Base-by-base conservation (phyloP, 768 basidiomycete genomes). In the Boletellus emodensis region DNA sequence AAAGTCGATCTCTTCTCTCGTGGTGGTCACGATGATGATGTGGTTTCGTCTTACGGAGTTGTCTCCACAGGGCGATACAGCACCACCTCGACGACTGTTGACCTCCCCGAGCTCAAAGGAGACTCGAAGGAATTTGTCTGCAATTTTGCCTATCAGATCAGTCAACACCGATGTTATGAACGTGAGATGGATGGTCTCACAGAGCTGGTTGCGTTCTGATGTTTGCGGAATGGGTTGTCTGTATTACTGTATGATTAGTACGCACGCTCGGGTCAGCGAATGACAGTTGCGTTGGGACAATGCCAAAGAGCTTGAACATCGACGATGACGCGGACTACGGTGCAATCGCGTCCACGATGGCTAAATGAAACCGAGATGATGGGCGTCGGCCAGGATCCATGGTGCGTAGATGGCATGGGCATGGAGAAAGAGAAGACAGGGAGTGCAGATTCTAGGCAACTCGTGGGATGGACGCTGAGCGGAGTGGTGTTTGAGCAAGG, bases 161-260 rank as follows among this genome's bases (percentile, higher is more conserved):
- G 83, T 69, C 74, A 80, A 67, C 85, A 87, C 54, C 71, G 84
- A 35, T 84, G 82, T 60, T 87, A 72, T 58, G 71, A 81, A 42
- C 76, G 85, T 6, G 85, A 87, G 65, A 40, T 73, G 55, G 78
- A 82, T 24, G 83, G 83, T 6, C 65, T 87, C 54, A 73, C 73
- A 0, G 59, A 62, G 38, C 71, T 70, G 60, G 74, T 87, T 22
- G 82, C 84, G 11, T 78, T 65, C 51, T 77, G 54, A 68, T 14
- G 32, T n/a, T 24, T 4, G 17, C 17, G 8, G 14, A 38, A 28
- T 33, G 4, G 17, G 30, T 33, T n/a, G 44, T 49, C n/a, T 43
- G 30, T 39, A 38, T 53, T 4, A 4, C 3, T 26, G 48, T 59
- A 59, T 12, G 46, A 62, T 54, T 51, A 54, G 38, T 46, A 34